Evolutionary conservation across 1,284 basidiomycete genomes (phyloP).

Genomic region (Papiliotrema terrestris): DNA sequence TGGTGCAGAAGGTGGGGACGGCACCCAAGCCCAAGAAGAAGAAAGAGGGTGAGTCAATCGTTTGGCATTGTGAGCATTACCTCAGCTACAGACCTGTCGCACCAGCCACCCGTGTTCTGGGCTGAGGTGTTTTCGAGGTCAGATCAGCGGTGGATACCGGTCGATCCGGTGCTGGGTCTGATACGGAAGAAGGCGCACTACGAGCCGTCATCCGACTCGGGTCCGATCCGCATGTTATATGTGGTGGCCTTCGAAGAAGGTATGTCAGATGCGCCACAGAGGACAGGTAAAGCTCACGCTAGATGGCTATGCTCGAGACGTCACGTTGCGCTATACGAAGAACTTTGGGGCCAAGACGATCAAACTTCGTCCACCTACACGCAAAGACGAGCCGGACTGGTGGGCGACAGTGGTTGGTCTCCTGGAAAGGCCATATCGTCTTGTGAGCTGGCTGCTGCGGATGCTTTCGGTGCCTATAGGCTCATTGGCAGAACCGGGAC

Average conservation of each 20-base stretch:
- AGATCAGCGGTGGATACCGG: constrained; percentile 86
- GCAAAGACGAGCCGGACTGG: constrained; percentile 71
- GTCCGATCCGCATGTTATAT: constrained; percentile 86
- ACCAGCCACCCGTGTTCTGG: constrained; percentile 87
- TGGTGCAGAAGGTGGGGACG: constrained; percentile 24
- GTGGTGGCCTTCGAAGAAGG: constrained; percentile 94
- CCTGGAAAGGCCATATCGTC: constrained; percentile 68
- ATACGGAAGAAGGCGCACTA: constrained; percentile 78
- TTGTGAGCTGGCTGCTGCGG: constrained; percentile 56
- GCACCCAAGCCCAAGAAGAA: constrained; percentile 31
- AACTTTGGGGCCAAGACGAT: constrained; percentile 78
- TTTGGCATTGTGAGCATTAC: background rate
- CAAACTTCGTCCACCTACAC: constrained; percentile 70
- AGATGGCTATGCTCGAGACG: constrained; percentile 57
- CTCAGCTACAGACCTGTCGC: constrained; percentile 31
- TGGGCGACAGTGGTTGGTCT: constrained; percentile 68
- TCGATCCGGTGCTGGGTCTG: constrained; percentile 79
- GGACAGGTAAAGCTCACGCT: background rate
- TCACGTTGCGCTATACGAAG: constrained; percentile 61
- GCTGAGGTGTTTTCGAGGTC: constrained; percentile 93
- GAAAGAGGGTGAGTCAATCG: constrained; percentile 13
- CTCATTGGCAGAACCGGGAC: constrained; percentile 68
- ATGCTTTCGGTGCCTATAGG: background rate
- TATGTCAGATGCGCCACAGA: constrained; percentile 45
- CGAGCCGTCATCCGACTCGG: constrained; percentile 61